Conservation (phyloP, 176 grass and related monocot genomes). For the Otatea glauca region DNA sequence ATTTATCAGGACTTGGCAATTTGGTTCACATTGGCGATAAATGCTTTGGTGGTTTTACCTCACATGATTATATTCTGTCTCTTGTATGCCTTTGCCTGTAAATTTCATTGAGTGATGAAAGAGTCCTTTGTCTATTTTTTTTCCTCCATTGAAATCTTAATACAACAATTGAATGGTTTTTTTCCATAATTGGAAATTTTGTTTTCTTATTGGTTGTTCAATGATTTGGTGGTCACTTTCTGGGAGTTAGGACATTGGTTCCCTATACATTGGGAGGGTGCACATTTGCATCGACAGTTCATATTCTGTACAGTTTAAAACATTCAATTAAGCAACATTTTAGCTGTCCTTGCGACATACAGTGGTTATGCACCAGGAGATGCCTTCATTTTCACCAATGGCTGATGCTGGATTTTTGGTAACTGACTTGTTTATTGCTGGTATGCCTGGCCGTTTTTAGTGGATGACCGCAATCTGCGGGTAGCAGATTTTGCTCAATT, state of each 20-base stretch:
- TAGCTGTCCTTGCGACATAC: slow-evolving; percentile 61
- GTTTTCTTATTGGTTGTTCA: slow-evolving; percentile 22
- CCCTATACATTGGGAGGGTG: slow-evolving; percentile 32
- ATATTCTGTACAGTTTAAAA: slow-evolving; percentile 44
- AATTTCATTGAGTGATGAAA: slow-evolving; percentile 12
- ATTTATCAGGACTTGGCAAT: slow-evolving; percentile 20
- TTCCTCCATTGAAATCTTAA: slow-evolving; percentile 9
- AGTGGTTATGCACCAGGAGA: slow-evolving; percentile 50
- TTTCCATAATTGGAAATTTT: neutral
- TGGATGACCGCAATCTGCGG: slow-evolving; percentile 99
- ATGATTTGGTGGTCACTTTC: slow-evolving; percentile 29
- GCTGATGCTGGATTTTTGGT: slow-evolving; percentile 85
- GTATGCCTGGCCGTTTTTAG: slow-evolving; percentile 85
- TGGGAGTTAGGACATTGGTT: slow-evolving; percentile 27
- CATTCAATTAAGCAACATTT: slow-evolving; percentile 53
- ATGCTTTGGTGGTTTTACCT: slow-evolving; percentile 27
- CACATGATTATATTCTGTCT: slow-evolving; percentile 23
- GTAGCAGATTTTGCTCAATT: slow-evolving; percentile 99
- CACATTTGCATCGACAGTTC: slow-evolving; percentile 21
- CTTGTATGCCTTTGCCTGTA: slow-evolving; percentile 29
- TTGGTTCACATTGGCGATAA: slow-evolving; percentile 18
- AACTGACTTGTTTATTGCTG: slow-evolving; percentile 98
- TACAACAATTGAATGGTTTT: neutral
- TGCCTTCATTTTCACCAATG: slow-evolving; percentile 72
- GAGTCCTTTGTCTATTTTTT: neutral